These are phyloP conservation scores for Hepatocystis sp. DNA, from an alignment of 169 alveolate genomes.

Conservation along the genomic window DNA sequence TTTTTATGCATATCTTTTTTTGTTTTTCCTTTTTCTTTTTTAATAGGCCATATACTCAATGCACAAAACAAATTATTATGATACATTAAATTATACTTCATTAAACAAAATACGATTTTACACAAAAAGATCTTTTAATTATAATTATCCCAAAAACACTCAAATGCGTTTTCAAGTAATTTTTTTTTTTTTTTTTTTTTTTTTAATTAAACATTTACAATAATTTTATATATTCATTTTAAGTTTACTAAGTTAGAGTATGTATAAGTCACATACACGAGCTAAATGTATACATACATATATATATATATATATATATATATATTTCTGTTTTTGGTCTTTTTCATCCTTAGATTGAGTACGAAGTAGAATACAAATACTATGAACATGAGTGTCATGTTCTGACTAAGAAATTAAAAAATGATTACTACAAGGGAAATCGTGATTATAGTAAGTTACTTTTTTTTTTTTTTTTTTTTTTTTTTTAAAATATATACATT, in stretches of 20 bases:
- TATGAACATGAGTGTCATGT: conserved; percentile 70
- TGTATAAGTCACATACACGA: too few relatives aligned
- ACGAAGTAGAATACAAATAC: conserved; percentile 71
- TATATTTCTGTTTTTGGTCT: background rate
- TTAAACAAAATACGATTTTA: conserved; percentile 66
- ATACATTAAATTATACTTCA: conserved; percentile 63
- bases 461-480: conserved; percentile 1
- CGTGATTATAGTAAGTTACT: conserved; percentile 26
- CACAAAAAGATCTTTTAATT: conserved; percentile 67
- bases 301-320: background rate
- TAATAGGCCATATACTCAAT: conserved; percentile 68
- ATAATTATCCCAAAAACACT: conserved; percentile 66
- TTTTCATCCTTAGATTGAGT: conserved; percentile 48
- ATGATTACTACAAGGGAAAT: conserved; percentile 62
- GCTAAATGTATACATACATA: background rate
- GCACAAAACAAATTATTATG: conserved; percentile 61
- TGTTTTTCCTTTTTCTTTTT: background rate
- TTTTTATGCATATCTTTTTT: too few relatives aligned
- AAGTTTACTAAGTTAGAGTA: background rate
- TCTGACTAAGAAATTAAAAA: conserved; percentile 68
- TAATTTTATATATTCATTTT: background rate
- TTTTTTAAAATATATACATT: conserved; percentile 1
- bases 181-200: too few relatives aligned
- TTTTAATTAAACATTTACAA: background rate
- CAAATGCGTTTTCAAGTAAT: conserved; percentile 73